Evolutionary conservation across 1,284 basidiomycete species (phyloP), one percentile per base, ranked within the genome.

Genomic region (Marasmius oreades): DNA sequence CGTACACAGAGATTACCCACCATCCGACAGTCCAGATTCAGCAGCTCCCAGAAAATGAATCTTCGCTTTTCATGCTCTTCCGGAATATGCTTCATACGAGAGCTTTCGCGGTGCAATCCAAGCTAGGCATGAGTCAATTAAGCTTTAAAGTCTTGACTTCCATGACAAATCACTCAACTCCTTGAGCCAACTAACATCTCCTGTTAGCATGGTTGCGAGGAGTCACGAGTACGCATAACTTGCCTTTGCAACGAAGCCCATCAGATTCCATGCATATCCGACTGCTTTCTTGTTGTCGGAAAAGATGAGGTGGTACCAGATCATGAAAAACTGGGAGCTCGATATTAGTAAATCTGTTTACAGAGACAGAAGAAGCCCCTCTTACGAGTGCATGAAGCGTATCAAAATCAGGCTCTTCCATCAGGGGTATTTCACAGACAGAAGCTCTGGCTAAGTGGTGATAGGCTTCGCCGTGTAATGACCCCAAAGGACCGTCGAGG

Each of bases 1-100:
- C 39, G 11, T 58, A 11, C 55, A 56, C n/a, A 50, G 55, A 18
- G 8, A 8, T 12, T 22, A 68, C 75, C 60, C 65, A 89, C 87
- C 81, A 90, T 85, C 63, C 88, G 82, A 56, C 84, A 85, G 62
- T 90, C 87, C 66, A 90, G 77, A 61, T 86, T 86, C 58, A 87
- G 77, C 55, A 90, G 71, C 66, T 90, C 87, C 83, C 87, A 90
- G 67, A 90, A 84, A 47, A 90, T 77, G 56, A 81, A 80, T 47
- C 86, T 77, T 51, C 88, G 81, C 63, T 80, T 78, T 64, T 86
- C 84, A 28, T 85, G 80, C 67, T 91, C 89, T 64, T 88, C 84
- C 44, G 81, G 80, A 52, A 82, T 82, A 55, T 82, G 73, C 64
- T 86, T 86, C 72, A 84, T 76, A 64, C 82, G 77, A 52, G 84